A percentile compares a stretch with the other conserved stretches of the same genome.
Evolutionary conservation across 2,329 filamentous ascomycete species (phyloP).

Genomic region (Talaromyces pinophilus): DNA sequence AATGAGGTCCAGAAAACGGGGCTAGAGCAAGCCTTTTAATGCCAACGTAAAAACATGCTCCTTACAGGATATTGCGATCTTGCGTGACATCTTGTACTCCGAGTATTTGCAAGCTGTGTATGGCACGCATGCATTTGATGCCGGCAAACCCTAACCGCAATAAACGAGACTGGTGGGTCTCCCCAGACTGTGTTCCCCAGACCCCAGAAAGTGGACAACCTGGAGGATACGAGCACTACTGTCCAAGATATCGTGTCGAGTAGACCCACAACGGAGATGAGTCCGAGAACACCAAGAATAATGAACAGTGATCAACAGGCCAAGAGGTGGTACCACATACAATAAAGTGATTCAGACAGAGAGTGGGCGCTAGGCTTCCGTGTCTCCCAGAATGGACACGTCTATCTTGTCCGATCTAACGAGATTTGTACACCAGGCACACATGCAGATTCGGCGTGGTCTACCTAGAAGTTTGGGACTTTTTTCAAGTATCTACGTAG

Average conservation of each 20-base stretch:
- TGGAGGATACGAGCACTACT: background rate
- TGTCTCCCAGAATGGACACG: background rate
- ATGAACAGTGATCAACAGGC: background rate
- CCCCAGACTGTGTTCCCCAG: constrained; percentile 21
- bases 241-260: background rate
- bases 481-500: background rate
- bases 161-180: background rate
- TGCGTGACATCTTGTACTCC: background rate
- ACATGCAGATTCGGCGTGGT: background rate
- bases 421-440: background rate
- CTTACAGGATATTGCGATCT: background rate
- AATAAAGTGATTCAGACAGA: background rate
- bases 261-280: background rate
- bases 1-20: background rate
- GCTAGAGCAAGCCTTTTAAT: background rate
- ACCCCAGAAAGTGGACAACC: background rate
- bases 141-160: background rate
- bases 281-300: background rate
- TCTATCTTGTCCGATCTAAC: background rate
- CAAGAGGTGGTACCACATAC: background rate
- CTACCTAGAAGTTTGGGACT: background rate
- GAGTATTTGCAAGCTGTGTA: background rate
- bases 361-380: background rate
- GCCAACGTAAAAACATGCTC: background rate
- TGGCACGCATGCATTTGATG: background rate